phyloP scores from a whole-genome alignment of 2,329 filamentous ascomycete species.

The Scytalidium sp. region DNA sequence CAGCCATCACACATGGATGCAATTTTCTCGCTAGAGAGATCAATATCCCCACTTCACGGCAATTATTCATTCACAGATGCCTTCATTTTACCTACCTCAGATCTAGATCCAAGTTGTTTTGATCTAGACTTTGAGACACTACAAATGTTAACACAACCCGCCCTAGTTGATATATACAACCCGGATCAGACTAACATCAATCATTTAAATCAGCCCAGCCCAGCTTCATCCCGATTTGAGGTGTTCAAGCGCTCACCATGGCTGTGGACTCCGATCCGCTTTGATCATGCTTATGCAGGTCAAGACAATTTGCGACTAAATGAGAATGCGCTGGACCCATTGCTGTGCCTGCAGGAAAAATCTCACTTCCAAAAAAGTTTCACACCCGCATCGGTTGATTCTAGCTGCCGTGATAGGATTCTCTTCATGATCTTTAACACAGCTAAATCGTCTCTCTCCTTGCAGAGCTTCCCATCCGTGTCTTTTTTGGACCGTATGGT shows the following conservation, averaged over 20 bases:
- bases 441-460: no score
- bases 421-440: no score
- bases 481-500: slow-evolving; percentile 10
- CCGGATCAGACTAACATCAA: no score
- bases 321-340: slow-evolving; percentile 14
- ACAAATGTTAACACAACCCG: slow-evolving; percentile 2
- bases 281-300: slow-evolving; percentile 12
- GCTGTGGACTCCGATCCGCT: slow-evolving; percentile 13
- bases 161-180: no score
- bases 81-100: no score
- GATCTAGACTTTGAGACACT: slow-evolving; percentile 9
- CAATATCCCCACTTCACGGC: neutral
- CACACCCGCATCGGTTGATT: no score
- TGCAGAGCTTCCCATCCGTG: slow-evolving; percentile 16
- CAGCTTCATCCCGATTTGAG: slow-evolving; percentile 11
- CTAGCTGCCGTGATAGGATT: no score
- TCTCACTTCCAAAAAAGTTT: no score
- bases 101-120: slow-evolving; percentile 11
- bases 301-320: slow-evolving; percentile 12
- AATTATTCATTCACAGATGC: no score
- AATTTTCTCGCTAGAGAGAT: neutral
- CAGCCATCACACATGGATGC: no score
- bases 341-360: no score
- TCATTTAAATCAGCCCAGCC: slow-evolving; percentile 1
- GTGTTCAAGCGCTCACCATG: slow-evolving; percentile 18